Evolutionary conservation across 345 rosid genomes (phyloP), one percentile per base, ranked within the genome.

Genomic region (Eucalyptus sideroxylon): DNA sequence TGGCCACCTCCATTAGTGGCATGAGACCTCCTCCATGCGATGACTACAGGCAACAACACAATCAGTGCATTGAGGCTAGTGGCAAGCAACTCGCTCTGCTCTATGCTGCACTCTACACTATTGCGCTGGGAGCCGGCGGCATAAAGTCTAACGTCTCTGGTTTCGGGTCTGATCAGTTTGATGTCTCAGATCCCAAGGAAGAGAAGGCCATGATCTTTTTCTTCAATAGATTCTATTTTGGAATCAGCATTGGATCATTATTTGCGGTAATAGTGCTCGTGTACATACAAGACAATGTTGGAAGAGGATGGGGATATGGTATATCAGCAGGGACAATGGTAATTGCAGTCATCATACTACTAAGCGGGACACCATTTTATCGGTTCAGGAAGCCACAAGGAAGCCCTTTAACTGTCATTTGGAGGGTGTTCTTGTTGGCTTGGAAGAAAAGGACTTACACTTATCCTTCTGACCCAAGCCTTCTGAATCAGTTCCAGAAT

Each of bases 261-360:
- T 96, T 97, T 88, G 95, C 98, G 0, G 97, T 95, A 45, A 92
- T 93, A 86, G 98, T 91, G 86, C 96, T 97, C 11, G 98, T 97
- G 6, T 97, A 97, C 89, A 89, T 96, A 42, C 99, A 97, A 89
- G 99, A 96, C 91, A 96, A 97, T 45, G 93, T 97, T 7, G 99
- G 98, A 86, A 94, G 99, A 94, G 99, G 98, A 27, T 95, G 97
- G 96, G 99, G 99, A 10, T 97, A 97, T 88, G 99, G 99, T 13
- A 94, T 96, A 82, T 95, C 98, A 1, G 99, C 98, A 9, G 99
- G 92, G 82, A 94, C 99, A 31, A 95, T 97, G 97, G 94, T 93
- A 72, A 86, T 96, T 16, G 98, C 96, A 1, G 96, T 95, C 4
- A 91, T 89, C 10, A 91, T 96, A 40, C 90, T 97, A 91, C 92